These are phyloP conservation scores for Kuraishia borneana DNA, from an alignment of 805 yeast genomes.

Conservation along the genomic window DNA sequence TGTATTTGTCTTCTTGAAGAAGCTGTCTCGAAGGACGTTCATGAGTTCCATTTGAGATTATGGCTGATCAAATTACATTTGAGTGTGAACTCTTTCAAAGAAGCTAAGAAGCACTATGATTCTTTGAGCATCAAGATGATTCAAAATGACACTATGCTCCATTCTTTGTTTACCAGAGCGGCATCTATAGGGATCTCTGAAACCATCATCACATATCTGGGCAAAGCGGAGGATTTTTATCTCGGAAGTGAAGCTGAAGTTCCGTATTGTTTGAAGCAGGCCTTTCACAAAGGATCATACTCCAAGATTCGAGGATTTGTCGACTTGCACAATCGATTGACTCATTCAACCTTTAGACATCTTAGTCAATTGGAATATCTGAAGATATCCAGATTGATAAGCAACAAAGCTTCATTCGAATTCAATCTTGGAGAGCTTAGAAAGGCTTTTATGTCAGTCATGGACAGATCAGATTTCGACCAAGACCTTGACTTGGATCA, in stretches of 20 bases:
- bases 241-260: slow-evolving; percentile 41
- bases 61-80: slow-evolving; percentile 63
- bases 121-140: slow-evolving; percentile 56
- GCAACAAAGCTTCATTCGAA: slow-evolving; percentile 5
- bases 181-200: slow-evolving; percentile 34
- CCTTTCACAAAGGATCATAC: slow-evolving; percentile 48
- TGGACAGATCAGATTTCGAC: slow-evolving; percentile 15
- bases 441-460: slow-evolving; percentile 10
- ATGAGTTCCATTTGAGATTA: slow-evolving; percentile 59
- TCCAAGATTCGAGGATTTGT: slow-evolving; percentile 60
- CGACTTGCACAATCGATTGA: slow-evolving; percentile 42
- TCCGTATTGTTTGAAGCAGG: slow-evolving; percentile 32
- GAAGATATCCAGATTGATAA: slow-evolving; percentile 20
- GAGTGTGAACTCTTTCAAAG: slow-evolving; percentile 39
- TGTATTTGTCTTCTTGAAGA: slow-evolving; percentile 48
- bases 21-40: slow-evolving; percentile 43
- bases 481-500: slow-evolving; percentile 13
- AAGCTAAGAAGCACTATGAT: slow-evolving; percentile 39
- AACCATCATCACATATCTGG: slow-evolving; percentile 19
- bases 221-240: slow-evolving; percentile 37
- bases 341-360: slow-evolving; percentile 36
- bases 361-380: slow-evolving; percentile 22
- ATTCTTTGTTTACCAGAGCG: slow-evolving; percentile 36
- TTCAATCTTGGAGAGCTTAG: slow-evolving; percentile 2
- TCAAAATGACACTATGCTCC: slow-evolving; percentile 63